phyloP scores from a whole-genome alignment of 805 yeast genomes.

The Lachancea fermentati region DNA sequence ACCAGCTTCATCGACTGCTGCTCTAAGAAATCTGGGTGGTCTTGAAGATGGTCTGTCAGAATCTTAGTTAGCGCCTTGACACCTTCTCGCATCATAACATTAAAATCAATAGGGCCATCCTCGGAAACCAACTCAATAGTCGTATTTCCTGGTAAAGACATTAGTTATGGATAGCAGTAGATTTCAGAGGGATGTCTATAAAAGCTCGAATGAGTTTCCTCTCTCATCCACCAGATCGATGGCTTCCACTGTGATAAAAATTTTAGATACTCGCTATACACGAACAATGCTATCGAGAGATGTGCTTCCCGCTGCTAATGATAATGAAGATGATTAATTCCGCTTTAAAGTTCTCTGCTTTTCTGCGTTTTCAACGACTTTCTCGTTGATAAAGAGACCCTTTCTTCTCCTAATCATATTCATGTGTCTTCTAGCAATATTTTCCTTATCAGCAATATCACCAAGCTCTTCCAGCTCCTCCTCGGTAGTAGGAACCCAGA shows the following conservation, averaged over 20 bases:
- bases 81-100: constrained; percentile 33
- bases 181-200: background rate
- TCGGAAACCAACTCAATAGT: constrained; percentile 24
- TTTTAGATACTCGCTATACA: constrained; percentile 2
- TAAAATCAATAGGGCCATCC: constrained; percentile 28
- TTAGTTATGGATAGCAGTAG: background rate
- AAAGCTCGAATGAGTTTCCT: too few species aligned
- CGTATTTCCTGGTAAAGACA: constrained; percentile 7
- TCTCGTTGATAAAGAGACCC: constrained; percentile 85
- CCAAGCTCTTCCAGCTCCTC: constrained; percentile 94
- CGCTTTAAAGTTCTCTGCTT: constrained; percentile 85
- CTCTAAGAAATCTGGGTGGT: constrained; percentile 16
- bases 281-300: too few species aligned
- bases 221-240: too few species aligned
- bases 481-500: constrained; percentile 98
- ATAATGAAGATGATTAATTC: constrained; percentile 35
- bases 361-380: constrained; percentile 87
- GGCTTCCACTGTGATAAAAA: constrained; percentile 1
- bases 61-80: constrained; percentile 30
- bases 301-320: too few species aligned
- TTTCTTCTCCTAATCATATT: constrained; percentile 75
- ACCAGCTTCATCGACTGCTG: constrained; percentile 23
- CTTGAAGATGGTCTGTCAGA: constrained; percentile 26
- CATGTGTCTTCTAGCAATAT: constrained; percentile 83
- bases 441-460: constrained; percentile 86